phyloP scores from a whole-genome alignment of 2,329 filamentous ascomycete genomes.

The Aschersonia sp. region DNA sequence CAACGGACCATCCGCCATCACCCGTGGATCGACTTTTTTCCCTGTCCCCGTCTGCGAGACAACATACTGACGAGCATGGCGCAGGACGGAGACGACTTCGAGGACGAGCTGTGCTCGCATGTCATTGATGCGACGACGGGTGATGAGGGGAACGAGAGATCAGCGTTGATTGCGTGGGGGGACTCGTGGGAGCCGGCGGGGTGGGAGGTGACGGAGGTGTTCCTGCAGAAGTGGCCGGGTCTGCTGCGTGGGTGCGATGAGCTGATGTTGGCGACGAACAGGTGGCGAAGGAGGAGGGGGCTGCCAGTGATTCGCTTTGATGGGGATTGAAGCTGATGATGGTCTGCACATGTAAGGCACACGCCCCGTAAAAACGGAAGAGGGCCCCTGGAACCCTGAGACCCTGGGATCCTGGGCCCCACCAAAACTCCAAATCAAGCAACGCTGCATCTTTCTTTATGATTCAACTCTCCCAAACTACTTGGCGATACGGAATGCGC shows the following conservation, averaged over 20 bases:
- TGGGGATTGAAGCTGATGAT: too few relatives aligned
- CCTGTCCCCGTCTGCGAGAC: slow-evolving; percentile 14
- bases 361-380: too few relatives aligned
- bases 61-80: slow-evolving; percentile 9
- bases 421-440: too few relatives aligned
- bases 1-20: slow-evolving; percentile 14
- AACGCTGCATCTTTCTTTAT: too few relatives aligned
- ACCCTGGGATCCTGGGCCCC: too few relatives aligned
- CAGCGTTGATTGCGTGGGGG: slow-evolving; percentile 16
- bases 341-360: too few relatives aligned
- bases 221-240: slow-evolving; percentile 21
- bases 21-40: slow-evolving; percentile 19
- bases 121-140: background rate
- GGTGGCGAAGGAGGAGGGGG: slow-evolving; percentile 15
- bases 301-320: background rate
- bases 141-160: background rate
- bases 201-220: slow-evolving; percentile 27
- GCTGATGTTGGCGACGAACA: slow-evolving; percentile 22
- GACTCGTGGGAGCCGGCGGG: slow-evolving; percentile 20
- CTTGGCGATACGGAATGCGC: too few relatives aligned
- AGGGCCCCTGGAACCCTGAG: too few relatives aligned
- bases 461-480: too few relatives aligned
- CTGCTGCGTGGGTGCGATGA: slow-evolving; percentile 21
- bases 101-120: slow-evolving; percentile 1
- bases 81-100: background rate